Conservation (phyloP, 2,329 filamentous ascomycete species). For the Didymella arachidicola region DNA sequence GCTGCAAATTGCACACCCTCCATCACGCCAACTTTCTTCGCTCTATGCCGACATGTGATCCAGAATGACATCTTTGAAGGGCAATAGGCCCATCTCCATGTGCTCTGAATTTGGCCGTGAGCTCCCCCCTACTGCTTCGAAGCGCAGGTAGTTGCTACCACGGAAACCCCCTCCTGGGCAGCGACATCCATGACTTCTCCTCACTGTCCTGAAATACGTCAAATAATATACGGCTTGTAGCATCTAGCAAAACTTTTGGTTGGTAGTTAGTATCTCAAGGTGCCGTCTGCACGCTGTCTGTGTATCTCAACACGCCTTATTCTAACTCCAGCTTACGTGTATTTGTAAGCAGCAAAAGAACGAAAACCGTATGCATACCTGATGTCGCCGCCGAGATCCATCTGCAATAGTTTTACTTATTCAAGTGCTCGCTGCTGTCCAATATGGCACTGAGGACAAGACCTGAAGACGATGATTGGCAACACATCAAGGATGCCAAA, state of each 20-base stretch:
- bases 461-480: slow-evolving; percentile 44
- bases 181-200: neutral
- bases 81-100: neutral
- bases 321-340: neutral
- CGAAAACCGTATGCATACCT: neutral
- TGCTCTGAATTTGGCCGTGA: neutral
- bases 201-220: neutral
- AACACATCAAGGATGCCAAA: slow-evolving; percentile 46
- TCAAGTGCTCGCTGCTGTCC: too few relatives aligned
- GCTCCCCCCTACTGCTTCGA: neutral
- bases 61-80: neutral
- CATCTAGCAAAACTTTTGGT: neutral
- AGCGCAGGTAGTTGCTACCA: too few relatives aligned
- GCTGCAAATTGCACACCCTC: neutral
- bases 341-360: slow-evolving; percentile 9
- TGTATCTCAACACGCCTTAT: neutral
- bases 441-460: slow-evolving; percentile 33
- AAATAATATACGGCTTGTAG: neutral
- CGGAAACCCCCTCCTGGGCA: too few relatives aligned
- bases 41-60: neutral
- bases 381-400: neutral
- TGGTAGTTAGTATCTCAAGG: neutral
- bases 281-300: neutral
- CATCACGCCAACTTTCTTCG: neutral
- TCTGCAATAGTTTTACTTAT: too few relatives aligned